Evolutionary conservation across 306 rosid genomes (phyloP).

Genomic region (Boehmeria nivea): DNA sequence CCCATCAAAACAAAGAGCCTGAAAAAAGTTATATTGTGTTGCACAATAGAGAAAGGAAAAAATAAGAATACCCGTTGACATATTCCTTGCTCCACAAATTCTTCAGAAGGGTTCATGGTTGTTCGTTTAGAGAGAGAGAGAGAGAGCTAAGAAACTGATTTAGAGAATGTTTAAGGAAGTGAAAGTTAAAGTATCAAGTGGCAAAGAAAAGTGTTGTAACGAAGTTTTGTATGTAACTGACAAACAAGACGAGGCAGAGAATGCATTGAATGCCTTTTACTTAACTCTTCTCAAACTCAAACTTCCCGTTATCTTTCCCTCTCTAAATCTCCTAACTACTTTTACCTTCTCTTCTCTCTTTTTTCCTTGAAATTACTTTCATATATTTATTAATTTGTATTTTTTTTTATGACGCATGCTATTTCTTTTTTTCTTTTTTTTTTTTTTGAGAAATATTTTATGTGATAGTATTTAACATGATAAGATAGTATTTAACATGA

Average conservation of each 20-base stretch:
- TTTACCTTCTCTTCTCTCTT: background rate
- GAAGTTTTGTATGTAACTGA: too few species aligned
- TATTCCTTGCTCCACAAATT: conserved; percentile 48
- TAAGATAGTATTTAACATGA: too few species aligned
- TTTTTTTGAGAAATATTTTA: too few species aligned
- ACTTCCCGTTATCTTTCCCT: background rate
- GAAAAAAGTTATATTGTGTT: too few species aligned
- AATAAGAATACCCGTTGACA: conserved; percentile 48
- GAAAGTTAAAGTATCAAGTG: too few species aligned
- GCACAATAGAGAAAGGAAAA: background rate
- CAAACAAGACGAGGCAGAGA: conserved; percentile 44
- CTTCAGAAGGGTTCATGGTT: conserved; percentile 63
- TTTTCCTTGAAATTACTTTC: background rate
- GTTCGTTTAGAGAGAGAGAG: conserved; percentile 4
- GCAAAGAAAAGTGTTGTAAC: conserved; percentile 34
- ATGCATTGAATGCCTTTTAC: conserved; percentile 44
- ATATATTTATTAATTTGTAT: background rate
- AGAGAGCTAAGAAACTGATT: too few species aligned
- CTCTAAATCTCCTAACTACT: background rate
- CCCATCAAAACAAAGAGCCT: background rate
- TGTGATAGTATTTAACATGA: too few species aligned
- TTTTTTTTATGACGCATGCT: background rate
- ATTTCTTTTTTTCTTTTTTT: too few species aligned
- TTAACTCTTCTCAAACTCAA: conserved; percentile 8
- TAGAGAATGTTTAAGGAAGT: too few species aligned